Base-by-base conservation (phyloP, 345 rosid species). In the Syzygium aqueum region DNA sequence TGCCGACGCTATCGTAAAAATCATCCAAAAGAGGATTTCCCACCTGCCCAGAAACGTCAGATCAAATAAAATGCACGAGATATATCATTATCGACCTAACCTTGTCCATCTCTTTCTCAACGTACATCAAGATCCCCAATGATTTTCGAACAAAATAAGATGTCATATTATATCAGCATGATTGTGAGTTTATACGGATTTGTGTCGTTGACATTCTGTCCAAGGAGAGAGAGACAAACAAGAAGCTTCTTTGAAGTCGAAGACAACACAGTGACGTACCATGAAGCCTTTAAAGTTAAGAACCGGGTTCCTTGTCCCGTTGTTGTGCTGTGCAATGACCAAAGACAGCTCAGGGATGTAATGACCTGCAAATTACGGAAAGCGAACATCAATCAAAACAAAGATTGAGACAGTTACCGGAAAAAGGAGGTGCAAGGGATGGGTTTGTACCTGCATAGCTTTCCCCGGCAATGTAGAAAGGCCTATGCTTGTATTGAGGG, bases 401-500 rank as follows among this genome's bases (percentile, higher is more conserved):
- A 33, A 33, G 46, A 33, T 21, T 40, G 25, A 19, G 49, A 73
- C 49, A 6, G 46, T 73, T 33, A 73, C 25, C 0, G 7, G 49
- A 73, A 37, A 37, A 40, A 21, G 22, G 86, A 43, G 19, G 73
- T 40, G n/a, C n/a, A 30, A 51, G 56, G 37, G 53, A 25, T 61
- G 43, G 61, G 14, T 23, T 50, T 14, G 49, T 61, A 94, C 98
- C 99, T 87, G 97, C 98, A 33, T 97, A 95, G 96, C 98, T 97
- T 91, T 97, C 99, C 86, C 99, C 99, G 80, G 98, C 98, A 59
- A 97, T 91, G 89, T 93, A 97, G 86, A 97, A 95, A 23, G 94
- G 92, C 86, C 98, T 90, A 52, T 89, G 92, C 87, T 91, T 95
- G 92, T 96, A 96, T 40, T 91, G 93, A 52, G 97, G 96, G 87